Evolutionary conservation across 73 alveolate species (phyloP), one percentile per base, ranked within the genome.

Genomic region (Tetrahymena thermophila): DNA sequence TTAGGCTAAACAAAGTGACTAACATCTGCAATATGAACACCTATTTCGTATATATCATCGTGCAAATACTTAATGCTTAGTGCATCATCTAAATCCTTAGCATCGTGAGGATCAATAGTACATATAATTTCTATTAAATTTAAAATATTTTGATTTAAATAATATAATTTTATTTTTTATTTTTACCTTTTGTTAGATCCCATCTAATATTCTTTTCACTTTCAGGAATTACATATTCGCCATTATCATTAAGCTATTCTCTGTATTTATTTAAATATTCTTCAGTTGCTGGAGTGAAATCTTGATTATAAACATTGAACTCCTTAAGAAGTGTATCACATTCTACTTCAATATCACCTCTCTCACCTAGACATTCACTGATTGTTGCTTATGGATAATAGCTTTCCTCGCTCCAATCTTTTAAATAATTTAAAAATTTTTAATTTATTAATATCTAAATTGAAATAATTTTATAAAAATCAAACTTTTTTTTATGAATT

Each of bases 1-100:
- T 98, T 98, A 10, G 99, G 97, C 93, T 96, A 96, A 14, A 99
- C 99, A 96, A 98, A 99, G 95, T 99, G 99, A 43, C 99, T 97
- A 14, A 99, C 99, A 98, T 99, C 99, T 19, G 99, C 99, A 21
- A 99, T 98, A 97, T 99, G 99, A 35, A 99, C 99, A 43, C 99
- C 99, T 21, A 99, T 97, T 97, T 98, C 99, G 96, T 97, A 98
- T 94, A 98, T 85, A 56, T 99, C 99, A 98, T 98, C 99, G 96
- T 98, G 99, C 43, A 99, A 97, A 96, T 99, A 99, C 96, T 98
- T 99, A 95, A 99, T 97, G 25, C 99, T 99, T 1, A 99, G 99
- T 35, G 97, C 97, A 95, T 95, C 97, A 95, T 95, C 97, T 55
- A 95, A 89, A 89, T 95, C 97, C 89, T 93, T 95, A 35, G 97